Base-by-base conservation (phyloP, 2,329 filamentous ascomycete species). In the Seiridium cupressi region DNA sequence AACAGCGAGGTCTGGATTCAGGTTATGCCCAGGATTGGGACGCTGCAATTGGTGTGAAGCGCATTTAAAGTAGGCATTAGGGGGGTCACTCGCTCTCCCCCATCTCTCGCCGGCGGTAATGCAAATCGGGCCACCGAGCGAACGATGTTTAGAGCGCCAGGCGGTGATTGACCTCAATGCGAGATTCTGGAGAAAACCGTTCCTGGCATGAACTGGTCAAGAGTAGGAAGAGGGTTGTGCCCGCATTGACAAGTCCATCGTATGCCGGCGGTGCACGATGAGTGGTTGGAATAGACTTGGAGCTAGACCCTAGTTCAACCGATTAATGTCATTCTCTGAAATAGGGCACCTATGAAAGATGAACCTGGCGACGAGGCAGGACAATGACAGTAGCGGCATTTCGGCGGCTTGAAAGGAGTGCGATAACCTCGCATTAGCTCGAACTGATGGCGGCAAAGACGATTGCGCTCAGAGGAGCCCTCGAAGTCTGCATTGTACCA, bases 241-340 rank as follows among this genome's bases (percentile, higher is more conserved):
- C 32, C 44, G 18, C 26, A 34, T n/a, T 40, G 8, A 35, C 26
- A 58, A 48, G 40, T 58, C 60, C 60, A 58, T 61, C 60, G 60
- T 61, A 61, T 61, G 55, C 60, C 60, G 60, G 8, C 60, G 60
- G 60, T 51, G 46, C 18, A 53, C 35, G 32, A 35, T 36, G 32
- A 53, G 49, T 35, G 49, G 34, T 53, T 32, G 47, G 47, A 49
- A 49, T 49, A 49, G 47, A 49, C 32, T 49, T 35, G 35, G 47
- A 49, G 32, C 49, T 53, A 53, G 18, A 7, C 38, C 38, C 32
- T 53, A 53, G 49, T 53, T 34, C 5, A 31, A 35, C 26, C 26
- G 54, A 56, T 31, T 56, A 44, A 42, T 26, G 18, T 26, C 18
- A 26, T 26, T 26, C 18, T 26, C 18, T 42, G 35, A 36, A 5